These are phyloP conservation scores for Xerocomus nothofagi DNA, from an alignment of 1,284 basidiomycete genomes.

Conservation along the genomic window DNA sequence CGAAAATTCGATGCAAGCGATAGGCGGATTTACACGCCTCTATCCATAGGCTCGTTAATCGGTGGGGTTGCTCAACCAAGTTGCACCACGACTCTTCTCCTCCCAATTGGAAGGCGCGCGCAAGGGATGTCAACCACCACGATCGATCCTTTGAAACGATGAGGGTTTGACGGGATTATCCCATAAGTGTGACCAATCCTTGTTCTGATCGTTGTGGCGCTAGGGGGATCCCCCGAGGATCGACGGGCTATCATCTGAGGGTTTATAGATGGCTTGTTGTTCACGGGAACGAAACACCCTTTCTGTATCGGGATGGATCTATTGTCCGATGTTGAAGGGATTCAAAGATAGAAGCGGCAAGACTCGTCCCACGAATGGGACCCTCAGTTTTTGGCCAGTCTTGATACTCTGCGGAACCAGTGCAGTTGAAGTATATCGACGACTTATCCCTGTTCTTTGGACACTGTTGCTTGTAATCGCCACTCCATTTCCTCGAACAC, in stretches of 20 bases:
- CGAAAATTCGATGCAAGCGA: neutral
- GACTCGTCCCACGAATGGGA: constrained; percentile 8
- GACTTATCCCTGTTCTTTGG: constrained; percentile 1
- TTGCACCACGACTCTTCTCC: neutral
- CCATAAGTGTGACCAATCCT: neutral
- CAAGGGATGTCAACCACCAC: neutral
- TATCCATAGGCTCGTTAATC: neutral
- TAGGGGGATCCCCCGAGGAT: constrained; percentile 13
- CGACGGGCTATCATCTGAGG: constrained; percentile 7
- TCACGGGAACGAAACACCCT: neutral
- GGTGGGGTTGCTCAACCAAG: neutral
- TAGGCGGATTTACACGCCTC: neutral
- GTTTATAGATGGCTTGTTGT: neutral
- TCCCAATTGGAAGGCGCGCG: neutral
- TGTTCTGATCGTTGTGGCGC: constrained; percentile 4
- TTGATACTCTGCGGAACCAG: neutral
- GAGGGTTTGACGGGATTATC: neutral
- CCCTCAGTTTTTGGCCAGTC: constrained; percentile 1
- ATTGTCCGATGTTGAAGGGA: neutral
- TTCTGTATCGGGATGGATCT: constrained; percentile 15
- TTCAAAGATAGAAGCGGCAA: constrained; percentile 5
- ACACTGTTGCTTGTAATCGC: neutral
- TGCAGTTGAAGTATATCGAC: neutral
- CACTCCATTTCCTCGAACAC: neutral
- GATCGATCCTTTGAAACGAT: constrained; percentile 6